A percentile compares a stretch with the other conserved stretches of the same genome.
Conservation (phyloP, 805 yeast genomes). For the Hanseniaspora lindneri region DNA sequence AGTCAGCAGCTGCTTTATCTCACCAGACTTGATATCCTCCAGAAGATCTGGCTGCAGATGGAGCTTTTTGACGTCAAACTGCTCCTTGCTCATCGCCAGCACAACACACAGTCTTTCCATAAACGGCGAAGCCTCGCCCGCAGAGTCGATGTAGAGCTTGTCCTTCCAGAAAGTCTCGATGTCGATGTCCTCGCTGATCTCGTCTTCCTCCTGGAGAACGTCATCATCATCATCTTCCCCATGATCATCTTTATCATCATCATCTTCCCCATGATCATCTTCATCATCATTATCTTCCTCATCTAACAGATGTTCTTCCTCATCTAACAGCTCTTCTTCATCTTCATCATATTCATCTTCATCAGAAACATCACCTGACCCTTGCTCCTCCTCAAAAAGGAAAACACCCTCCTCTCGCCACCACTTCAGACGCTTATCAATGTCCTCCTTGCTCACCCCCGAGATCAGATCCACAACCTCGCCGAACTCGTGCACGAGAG, state of each 20-base stretch:
- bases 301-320: too few species aligned
- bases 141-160: slow-evolving; percentile 8
- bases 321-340: neutral
- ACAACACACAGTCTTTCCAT: slow-evolving; percentile 8
- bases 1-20: slow-evolving; percentile 10
- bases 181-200: slow-evolving; percentile 6
- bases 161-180: slow-evolving; percentile 11
- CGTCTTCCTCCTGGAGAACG: slow-evolving; percentile 1
- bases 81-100: slow-evolving; percentile 12
- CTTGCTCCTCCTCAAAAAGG: slow-evolving; percentile 15
- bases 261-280: slow-evolving; percentile 12
- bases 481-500: slow-evolving; percentile 42
- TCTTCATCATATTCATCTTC: slow-evolving; percentile 25
- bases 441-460: slow-evolving; percentile 27
- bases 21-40: slow-evolving; percentile 9
- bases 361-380: slow-evolving; percentile 16
- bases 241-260: slow-evolving; percentile 19
- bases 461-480: slow-evolving; percentile 23
- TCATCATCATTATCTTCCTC: slow-evolving; percentile 7
- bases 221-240: slow-evolving; percentile 6
- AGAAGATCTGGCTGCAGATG: slow-evolving; percentile 1
- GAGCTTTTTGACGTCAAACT: neutral
- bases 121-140: slow-evolving; percentile 6
- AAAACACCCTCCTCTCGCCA: slow-evolving; percentile 38
- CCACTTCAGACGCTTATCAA: slow-evolving; percentile 37